These are phyloP conservation scores for Yarrowia hollandica DNA, from an alignment of 805 yeast genomes.

Conservation along the genomic window DNA sequence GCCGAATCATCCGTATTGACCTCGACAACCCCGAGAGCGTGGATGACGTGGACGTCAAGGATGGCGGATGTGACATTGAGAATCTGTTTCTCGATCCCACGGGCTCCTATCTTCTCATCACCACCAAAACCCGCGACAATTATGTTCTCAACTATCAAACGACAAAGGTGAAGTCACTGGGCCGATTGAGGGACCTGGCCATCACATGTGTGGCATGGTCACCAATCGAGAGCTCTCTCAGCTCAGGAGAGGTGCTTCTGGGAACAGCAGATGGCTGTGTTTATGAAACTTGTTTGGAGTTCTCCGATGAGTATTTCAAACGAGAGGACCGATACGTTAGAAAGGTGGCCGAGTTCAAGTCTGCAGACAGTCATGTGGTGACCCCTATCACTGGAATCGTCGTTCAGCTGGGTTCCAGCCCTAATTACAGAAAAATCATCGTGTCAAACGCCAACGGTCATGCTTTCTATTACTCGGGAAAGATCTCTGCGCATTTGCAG, in stretches of 20 bases:
- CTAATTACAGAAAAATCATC: conserved; percentile 31
- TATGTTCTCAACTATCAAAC: conserved; percentile 50
- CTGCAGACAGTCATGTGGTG: conserved; percentile 32
- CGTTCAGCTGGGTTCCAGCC: conserved; percentile 30
- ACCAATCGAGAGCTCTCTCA: conserved; percentile 42
- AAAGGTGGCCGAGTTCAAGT: conserved; percentile 45
- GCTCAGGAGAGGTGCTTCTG: conserved; percentile 51
- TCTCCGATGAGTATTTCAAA: conserved; percentile 48
- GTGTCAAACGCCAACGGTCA: conserved; percentile 33
- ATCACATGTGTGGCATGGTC: conserved; percentile 49
- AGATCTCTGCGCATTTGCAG: conserved; percentile 32
- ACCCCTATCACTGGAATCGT: conserved; percentile 36
- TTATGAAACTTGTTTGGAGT: conserved; percentile 50
- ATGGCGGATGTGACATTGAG: conserved; percentile 35
- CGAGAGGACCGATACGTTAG: conserved; percentile 46
- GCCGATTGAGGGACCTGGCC: conserved; percentile 50
- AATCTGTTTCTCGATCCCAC: conserved; percentile 50
- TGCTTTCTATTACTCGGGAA: conserved; percentile 37
- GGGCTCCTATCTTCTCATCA: conserved; percentile 54
- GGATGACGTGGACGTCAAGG: conserved; percentile 42
- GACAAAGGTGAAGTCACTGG: conserved; percentile 46
- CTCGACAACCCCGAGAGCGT: conserved; percentile 65
- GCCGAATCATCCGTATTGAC: conserved; percentile 62
- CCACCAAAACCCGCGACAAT: conserved; percentile 50
- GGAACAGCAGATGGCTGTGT: conserved; percentile 53